phyloP scores from a whole-genome alignment of 495 filamentous ascomycete species.

The Thermothielavioides terrestris region DNA sequence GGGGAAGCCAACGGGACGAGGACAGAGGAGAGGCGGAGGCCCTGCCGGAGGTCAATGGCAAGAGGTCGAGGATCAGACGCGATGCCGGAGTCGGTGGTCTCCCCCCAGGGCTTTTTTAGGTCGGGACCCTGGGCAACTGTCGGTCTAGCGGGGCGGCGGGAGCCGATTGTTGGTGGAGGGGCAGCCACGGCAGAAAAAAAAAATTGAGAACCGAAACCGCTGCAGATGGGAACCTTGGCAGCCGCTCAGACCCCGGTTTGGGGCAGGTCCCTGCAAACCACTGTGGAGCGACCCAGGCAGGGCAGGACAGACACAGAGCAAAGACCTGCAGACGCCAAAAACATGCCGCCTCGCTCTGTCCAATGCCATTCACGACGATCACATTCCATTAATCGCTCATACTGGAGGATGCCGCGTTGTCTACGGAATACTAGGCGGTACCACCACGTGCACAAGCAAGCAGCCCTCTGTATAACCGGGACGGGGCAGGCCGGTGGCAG shows the following conservation, averaged over 20 bases:
- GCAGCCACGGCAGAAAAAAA: slow-evolving; percentile 24
- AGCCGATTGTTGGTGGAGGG: slow-evolving; percentile 22
- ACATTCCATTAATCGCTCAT: no score
- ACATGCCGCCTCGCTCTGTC: neutral
- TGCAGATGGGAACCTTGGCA: neutral
- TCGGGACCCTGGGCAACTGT: slow-evolving; percentile 14
- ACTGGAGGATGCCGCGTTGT: no score
- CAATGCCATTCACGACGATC: no score
- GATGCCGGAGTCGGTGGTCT: slow-evolving; percentile 13
- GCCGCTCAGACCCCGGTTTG: neutral
- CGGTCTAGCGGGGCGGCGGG: slow-evolving; percentile 10
- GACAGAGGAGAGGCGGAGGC: slow-evolving; percentile 9
- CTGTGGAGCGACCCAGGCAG: slow-evolving; percentile 11
- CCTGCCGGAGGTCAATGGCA: slow-evolving; percentile 20
- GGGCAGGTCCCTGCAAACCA: no score
- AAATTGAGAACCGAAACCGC: slow-evolving; percentile 33
- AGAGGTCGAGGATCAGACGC: slow-evolving; percentile 7
- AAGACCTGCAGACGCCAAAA: neutral
- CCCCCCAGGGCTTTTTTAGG: slow-evolving; percentile 6
- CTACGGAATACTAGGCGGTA: no score
- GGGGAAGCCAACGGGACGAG: slow-evolving; percentile 7
- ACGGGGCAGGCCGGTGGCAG: no score
- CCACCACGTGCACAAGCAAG: no score
- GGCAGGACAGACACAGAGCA: neutral
- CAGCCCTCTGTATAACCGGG: no score